A percentile compares a stretch with the other conserved stretches of the same genome.
phyloP scores from a whole-genome alignment of 768 basidiomycete species.

The Mycena amicta region DNA sequence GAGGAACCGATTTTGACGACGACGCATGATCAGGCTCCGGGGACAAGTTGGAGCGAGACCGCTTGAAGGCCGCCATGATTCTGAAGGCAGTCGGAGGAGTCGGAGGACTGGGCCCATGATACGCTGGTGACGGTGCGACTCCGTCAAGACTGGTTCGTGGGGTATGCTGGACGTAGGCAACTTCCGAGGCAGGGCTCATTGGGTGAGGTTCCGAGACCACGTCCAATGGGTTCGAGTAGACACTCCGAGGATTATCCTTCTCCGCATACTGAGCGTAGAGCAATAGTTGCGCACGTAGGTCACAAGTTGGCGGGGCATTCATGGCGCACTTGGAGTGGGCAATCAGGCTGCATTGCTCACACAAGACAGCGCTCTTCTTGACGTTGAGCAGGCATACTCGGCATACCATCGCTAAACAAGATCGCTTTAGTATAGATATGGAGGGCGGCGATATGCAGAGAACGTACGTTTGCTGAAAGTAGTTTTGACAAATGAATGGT shows the following conservation, averaged over 20 bases:
- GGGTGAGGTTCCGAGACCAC: constrained; percentile 42
- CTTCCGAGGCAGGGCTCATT: constrained; percentile 57
- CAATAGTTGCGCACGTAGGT: constrained; percentile 79
- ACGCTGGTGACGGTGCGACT: constrained; percentile 34
- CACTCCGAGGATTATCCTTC: constrained; percentile 56
- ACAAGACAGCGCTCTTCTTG: constrained; percentile 87
- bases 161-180: constrained; percentile 50
- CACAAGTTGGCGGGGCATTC: constrained; percentile 79
- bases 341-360: constrained; percentile 87
- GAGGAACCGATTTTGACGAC: constrained; percentile 32
- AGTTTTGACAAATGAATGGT: constrained; percentile 89
- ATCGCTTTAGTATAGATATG: constrained; percentile 7
- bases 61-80: constrained; percentile 65
- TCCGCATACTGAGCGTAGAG: constrained; percentile 79
- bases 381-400: constrained; percentile 78
- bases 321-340: constrained; percentile 77
- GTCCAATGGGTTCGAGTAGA: constrained; percentile 57
- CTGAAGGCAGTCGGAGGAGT: constrained; percentile 65
- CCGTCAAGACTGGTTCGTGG: constrained; percentile 53
- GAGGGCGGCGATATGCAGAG: constrained; percentile 6
- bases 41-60: constrained; percentile 60
- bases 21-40: constrained; percentile 40
- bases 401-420: constrained; percentile 74
- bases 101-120: constrained; percentile 24
- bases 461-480: constrained; percentile 88